phyloP scores from a whole-genome alignment of 768 basidiomycete genomes.

The Tulasnella sp. region DNA sequence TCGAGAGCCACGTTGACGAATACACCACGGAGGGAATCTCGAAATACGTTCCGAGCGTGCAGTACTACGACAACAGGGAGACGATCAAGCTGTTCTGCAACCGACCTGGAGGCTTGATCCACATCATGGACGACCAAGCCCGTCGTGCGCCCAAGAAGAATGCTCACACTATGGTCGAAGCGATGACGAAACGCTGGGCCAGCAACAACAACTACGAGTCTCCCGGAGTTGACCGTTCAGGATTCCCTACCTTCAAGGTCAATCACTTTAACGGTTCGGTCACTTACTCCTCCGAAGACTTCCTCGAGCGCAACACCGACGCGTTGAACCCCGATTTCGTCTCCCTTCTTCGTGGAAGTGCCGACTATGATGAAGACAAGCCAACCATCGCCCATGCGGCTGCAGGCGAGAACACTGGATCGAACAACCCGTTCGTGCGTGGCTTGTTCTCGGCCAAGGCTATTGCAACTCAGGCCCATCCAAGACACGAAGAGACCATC shows the following conservation, averaged over 20 bases:
- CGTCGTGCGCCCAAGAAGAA: slow-evolving; percentile 79
- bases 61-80: slow-evolving; percentile 86
- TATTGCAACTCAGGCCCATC: slow-evolving; percentile 87
- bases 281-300: slow-evolving; percentile 81
- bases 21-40: slow-evolving; percentile 75
- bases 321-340: slow-evolving; percentile 90
- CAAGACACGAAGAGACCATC: slow-evolving; percentile 87
- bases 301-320: slow-evolving; percentile 81
- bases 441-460: slow-evolving; percentile 79
- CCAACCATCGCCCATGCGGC: background rate
- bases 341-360: slow-evolving; percentile 60
- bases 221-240: slow-evolving; percentile 59
- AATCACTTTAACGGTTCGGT: slow-evolving; percentile 88
- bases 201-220: slow-evolving; percentile 89
- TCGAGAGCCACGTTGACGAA: slow-evolving; percentile 72
- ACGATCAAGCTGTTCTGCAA: slow-evolving; percentile 79
- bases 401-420: slow-evolving; percentile 51
- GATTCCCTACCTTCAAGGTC: slow-evolving; percentile 79
- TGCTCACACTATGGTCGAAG: slow-evolving; percentile 88
- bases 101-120: slow-evolving; percentile 79
- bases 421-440: slow-evolving; percentile 83
- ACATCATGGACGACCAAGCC: slow-evolving; percentile 97
- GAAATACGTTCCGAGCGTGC: slow-evolving; percentile 51
- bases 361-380: background rate
- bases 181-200: slow-evolving; percentile 87